Evolutionary conservation across 208 protist genomes (phyloP), one percentile per base, ranked within the genome.

Genomic region (Leishmania gerbilli): DNA sequence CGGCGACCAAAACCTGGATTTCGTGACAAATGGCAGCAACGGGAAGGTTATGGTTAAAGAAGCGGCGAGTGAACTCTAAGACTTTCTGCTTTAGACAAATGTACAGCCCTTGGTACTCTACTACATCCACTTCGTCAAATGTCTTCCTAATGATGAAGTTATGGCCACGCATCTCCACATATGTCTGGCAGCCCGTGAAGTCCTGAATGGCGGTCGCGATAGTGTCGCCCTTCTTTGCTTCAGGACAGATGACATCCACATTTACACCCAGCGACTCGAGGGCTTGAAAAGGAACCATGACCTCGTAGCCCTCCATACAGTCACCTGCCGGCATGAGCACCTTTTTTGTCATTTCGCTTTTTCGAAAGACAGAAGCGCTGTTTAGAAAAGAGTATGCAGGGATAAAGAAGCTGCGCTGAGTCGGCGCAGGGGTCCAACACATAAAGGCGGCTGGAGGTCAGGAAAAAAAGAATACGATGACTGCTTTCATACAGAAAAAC

Each of bases 301-400:
- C 77, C 72, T 90, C 86, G 68, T 87, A 87, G 67, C 86, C 86
- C 75, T 88, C 84, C 34, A 87, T 84, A 21, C 88, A 92, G 68
- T 89, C 86, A 34, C 80, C 83, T 19, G 82, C 88, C 42, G 89
- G 75, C 74, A 88, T 84, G 7, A 89, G 74, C 77, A 91, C 62
- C 51, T 89, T 87, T 68, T 86, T 40, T 67, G 7, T 71, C 47
- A 80, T 47, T 67, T 71, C 62, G 82, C 86, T 67, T 79, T 87
- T 74, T 45, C 19, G 3, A 45, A 31, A 19, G 3, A 53, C 19
- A 34, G 27, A 55, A 7, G 21, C 7, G 15, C 7, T 53, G 24
- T 2, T 51, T 74, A 21, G 45, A 55, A 47, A 37, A 31, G 27
- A 19, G 27, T 19, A 11, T 27, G 24, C 6, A 74, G 9, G 13